Conservation (phyloP, 2,329 filamentous ascomycete species). For the Fusarium temperatum region DNA sequence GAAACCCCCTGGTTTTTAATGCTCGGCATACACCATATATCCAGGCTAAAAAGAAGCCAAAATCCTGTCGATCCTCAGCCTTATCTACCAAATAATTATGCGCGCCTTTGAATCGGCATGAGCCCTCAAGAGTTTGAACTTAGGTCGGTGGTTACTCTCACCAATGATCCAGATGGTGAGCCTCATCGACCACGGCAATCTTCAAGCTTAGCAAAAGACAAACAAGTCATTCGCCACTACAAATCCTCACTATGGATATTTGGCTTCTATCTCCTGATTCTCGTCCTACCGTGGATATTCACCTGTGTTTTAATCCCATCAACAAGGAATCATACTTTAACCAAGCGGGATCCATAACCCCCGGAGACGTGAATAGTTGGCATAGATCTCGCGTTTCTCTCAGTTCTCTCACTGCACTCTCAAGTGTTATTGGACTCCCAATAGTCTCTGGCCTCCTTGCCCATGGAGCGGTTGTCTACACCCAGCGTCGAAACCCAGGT, state of each 20-base stretch:
- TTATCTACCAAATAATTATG: not conserved
- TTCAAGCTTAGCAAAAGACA: not conserved
- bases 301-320: conserved; percentile 23
- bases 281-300: conserved; percentile 15
- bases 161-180: not conserved
- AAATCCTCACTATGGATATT: not conserved
- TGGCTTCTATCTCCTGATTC: not conserved
- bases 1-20: not conserved
- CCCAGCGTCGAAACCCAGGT: not conserved
- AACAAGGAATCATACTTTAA: conserved; percentile 10
- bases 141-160: not conserved
- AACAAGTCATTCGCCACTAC: not conserved
- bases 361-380: not conserved
- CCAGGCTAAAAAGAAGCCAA: not conserved
- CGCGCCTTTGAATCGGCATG: not conserved
- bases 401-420: not conserved
- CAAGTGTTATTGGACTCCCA: conserved; percentile 4
- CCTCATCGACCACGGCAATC: not conserved
- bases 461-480: conserved; percentile 21
- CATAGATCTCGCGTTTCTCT: not conserved
- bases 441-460: conserved; percentile 24
- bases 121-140: not conserved
- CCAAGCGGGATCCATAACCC: not conserved
- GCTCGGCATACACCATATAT: not conserved
- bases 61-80: not conserved